phyloP scores from a whole-genome alignment of 2,329 filamentous ascomycete genomes.

The Chaetothyriales sp. region DNA sequence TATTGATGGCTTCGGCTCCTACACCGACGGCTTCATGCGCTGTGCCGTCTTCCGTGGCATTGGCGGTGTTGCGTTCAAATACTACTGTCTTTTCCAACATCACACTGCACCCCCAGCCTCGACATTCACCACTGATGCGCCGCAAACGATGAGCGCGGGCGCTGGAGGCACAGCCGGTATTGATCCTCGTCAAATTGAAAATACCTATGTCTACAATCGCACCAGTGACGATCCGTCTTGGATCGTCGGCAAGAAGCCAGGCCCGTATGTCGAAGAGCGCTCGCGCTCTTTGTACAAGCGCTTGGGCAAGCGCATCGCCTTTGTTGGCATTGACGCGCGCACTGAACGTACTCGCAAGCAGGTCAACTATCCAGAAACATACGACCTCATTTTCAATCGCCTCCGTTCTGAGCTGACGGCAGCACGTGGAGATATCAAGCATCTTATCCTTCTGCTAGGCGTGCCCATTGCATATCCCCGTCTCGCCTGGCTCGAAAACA shows the following conservation, averaged over 20 bases:
- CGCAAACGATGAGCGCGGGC: constrained; percentile 35
- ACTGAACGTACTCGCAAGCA: constrained; percentile 78
- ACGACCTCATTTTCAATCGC: constrained; percentile 45
- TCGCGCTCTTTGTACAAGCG: constrained; percentile 49
- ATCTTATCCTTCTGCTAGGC: constrained; percentile 48
- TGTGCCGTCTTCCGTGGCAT: constrained; percentile 51
- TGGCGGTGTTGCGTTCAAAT: constrained; percentile 42
- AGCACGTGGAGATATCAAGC: constrained; percentile 42
- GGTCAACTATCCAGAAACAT: constrained; percentile 64
- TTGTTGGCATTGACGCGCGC: constrained; percentile 44
- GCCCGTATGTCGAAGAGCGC: constrained; percentile 48
- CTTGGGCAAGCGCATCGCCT: constrained; percentile 49
- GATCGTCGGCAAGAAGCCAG: constrained; percentile 61
- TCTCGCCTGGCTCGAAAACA: constrained; percentile 91
- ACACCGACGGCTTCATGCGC: constrained; percentile 52
- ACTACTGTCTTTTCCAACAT: constrained; percentile 54
- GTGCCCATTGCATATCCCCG: constrained; percentile 59
- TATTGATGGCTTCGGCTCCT: constrained; percentile 52
- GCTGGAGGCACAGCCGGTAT: constrained; percentile 36
- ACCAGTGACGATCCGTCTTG: constrained; percentile 53
- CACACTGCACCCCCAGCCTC: constrained; percentile 71
- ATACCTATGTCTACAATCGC: constrained; percentile 54
- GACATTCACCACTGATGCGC: constrained; percentile 66
- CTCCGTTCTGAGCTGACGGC: constrained; percentile 37
- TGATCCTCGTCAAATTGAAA: constrained; percentile 56